Conservation (phyloP, 2,329 filamentous ascomycete genomes). For the Phyllosticta citribraziliensis region DNA sequence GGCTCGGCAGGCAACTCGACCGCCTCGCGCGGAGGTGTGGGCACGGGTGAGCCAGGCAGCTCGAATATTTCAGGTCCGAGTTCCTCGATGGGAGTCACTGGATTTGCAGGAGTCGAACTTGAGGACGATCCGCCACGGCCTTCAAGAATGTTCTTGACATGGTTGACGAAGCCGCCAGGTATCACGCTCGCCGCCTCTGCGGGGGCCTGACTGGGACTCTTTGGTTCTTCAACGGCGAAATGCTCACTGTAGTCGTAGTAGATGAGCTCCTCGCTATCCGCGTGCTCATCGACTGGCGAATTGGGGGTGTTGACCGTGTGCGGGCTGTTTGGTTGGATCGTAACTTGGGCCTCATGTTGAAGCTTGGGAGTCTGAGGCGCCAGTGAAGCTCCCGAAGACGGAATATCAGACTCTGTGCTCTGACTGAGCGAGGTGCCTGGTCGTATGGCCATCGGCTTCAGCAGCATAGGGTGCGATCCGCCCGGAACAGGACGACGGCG, state of each 20-base stretch:
- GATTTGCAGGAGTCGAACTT: not conserved
- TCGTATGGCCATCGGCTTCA: constrained; percentile 14
- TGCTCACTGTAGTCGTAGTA: constrained; percentile 31
- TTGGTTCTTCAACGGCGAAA: constrained; percentile 21
- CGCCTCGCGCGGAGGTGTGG: constrained; percentile 13
- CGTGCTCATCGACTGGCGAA: not conserved
- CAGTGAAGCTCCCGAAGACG: constrained; percentile 36
- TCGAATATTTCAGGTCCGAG: constrained; percentile 17
- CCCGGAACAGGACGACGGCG: constrained; percentile 15
- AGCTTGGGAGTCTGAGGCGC: constrained; percentile 34
- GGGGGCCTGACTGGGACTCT: constrained; percentile 3
- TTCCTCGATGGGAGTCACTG: constrained; percentile 4
- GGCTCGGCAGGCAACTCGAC: constrained; percentile 16
- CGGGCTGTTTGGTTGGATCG: constrained; percentile 9
- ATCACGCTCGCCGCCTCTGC: constrained; percentile 9
- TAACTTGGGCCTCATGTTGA: constrained; percentile 24
- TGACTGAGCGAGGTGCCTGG: constrained; percentile 7
- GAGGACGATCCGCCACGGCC: not conserved
- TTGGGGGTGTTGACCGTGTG: not conserved
- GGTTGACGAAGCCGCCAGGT: constrained; percentile 31
- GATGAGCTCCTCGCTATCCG: constrained; percentile 11
- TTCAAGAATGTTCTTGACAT: constrained; percentile 31
- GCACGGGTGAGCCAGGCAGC: constrained; percentile 3
- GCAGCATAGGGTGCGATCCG: constrained; percentile 12
- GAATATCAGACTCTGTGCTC: constrained; percentile 29